A percentile compares a stretch with the other conserved stretches of the same genome.
Evolutionary conservation across 2,329 filamentous ascomycete species (phyloP).

Genomic region (Calonectria hawksworthii): DNA sequence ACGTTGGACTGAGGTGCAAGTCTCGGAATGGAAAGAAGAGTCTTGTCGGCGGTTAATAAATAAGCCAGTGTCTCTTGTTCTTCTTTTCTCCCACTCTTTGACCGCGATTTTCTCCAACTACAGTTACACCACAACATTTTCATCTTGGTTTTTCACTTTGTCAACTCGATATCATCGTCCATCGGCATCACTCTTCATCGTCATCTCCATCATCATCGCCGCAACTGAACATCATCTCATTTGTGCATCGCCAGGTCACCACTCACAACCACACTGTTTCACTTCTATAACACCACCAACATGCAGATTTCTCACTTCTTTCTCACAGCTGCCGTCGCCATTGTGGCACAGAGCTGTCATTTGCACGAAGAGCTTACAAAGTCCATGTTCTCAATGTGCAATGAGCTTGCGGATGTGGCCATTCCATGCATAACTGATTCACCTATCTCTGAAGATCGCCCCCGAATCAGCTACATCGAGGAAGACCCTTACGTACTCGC

Average conservation of each 20-base stretch:
- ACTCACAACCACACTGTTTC: not conserved
- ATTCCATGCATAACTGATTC: not conserved
- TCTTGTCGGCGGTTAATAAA: not conserved
- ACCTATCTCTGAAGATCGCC: not conserved
- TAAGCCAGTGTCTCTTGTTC: not conserved
- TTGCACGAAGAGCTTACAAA: not conserved
- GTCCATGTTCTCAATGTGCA: not conserved
- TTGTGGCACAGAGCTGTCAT: not conserved
- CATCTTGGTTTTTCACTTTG: not conserved
- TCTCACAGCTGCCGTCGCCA: not conserved
- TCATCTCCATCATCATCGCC: not conserved
- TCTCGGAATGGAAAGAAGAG: not conserved
- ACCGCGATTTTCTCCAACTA: not conserved
- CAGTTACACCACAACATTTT: not conserved
- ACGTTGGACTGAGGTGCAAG: not conserved
- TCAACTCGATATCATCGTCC: not conserved
- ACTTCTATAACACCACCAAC: not conserved
- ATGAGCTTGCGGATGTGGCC: not conserved
- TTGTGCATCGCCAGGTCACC: not conserved
- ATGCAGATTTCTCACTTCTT: not conserved
- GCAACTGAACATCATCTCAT: not conserved
- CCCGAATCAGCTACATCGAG: not conserved
- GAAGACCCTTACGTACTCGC: not conserved
- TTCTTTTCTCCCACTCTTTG: not conserved
- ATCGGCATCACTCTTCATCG: not conserved